Evolutionary conservation across 2,329 filamentous ascomycete species (phyloP).

Genomic region (Xylariaceae sp.): DNA sequence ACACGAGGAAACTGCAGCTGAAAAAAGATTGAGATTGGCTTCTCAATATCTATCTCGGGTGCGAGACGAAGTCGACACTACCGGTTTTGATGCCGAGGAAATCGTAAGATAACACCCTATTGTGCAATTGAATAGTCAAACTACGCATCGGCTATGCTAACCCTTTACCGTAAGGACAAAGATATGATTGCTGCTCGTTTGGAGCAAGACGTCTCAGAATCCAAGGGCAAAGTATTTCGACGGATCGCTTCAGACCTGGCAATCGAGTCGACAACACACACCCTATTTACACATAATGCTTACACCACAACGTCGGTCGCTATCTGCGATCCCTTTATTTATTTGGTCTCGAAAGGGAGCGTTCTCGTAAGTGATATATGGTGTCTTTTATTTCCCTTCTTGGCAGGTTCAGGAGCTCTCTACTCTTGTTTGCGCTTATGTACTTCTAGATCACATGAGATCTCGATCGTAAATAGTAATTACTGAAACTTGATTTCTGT

Average conservation of each 20-base stretch:
- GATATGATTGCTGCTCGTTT: constrained; percentile 90
- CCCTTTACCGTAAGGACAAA: constrained; percentile 21
- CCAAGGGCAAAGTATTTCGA: constrained; percentile 87
- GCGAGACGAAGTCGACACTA: constrained; percentile 75
- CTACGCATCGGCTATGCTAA: constrained; percentile 3
- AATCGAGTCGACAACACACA: constrained; percentile 69
- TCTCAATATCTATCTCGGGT: constrained; percentile 94
- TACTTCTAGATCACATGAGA: too few relatives aligned
- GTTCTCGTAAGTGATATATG: too few relatives aligned
- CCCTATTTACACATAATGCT: constrained; percentile 79
- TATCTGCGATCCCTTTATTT: constrained; percentile 73
- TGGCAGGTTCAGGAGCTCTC: too few relatives aligned
- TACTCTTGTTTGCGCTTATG: too few relatives aligned
- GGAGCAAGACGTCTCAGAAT: constrained; percentile 87
- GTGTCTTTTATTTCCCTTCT: too few relatives aligned
- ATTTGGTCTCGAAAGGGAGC: constrained; percentile 87
- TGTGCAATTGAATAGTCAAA: neutral
- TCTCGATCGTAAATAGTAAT: too few relatives aligned
- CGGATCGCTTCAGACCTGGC: constrained; percentile 76
- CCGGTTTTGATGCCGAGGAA: constrained; percentile 91
- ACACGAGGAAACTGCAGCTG: constrained; percentile 88
- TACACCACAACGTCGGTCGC: constrained; percentile 81
- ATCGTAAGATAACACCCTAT: constrained; percentile 52
- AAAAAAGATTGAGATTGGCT: constrained; percentile 83
- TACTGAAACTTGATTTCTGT: too few relatives aligned